phyloP scores from a whole-genome alignment of 331 rosid species.

The Acacia concinna region DNA sequence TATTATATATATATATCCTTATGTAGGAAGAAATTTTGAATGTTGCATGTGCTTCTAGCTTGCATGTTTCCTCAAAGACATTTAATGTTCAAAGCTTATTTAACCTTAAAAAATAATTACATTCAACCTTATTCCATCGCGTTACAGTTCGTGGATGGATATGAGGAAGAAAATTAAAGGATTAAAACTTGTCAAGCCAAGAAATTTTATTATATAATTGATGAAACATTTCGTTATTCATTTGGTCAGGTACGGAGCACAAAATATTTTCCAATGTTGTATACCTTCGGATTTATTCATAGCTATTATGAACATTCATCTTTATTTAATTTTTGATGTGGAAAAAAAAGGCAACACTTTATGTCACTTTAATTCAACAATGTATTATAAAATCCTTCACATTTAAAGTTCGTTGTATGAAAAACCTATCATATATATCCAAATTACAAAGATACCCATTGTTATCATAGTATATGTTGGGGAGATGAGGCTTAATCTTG shows the following conservation, averaged over 20 bases:
- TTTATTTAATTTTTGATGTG: neutral
- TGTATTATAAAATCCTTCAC: neutral
- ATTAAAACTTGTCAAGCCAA: neutral
- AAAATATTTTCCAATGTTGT: neutral
- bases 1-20: too few species aligned
- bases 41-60: too few species aligned
- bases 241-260: too few species aligned
- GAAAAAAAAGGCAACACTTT: neutral
- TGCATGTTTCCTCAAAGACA: too few species aligned
- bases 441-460: neutral
- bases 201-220: neutral
- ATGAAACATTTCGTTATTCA: neutral
- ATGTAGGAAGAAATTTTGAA: too few species aligned
- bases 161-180: neutral
- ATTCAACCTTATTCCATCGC: neutral
- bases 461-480: neutral
- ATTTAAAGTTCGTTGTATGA: neutral
- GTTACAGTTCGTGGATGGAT: neutral
- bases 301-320: neutral
- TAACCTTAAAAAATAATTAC: too few species aligned
- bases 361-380: neutral
- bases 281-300: neutral
- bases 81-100: too few species aligned
- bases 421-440: neutral
- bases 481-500: neutral